phyloP scores from a whole-genome alignment of 768 basidiomycete species.

The Agaricus bisporus region DNA sequence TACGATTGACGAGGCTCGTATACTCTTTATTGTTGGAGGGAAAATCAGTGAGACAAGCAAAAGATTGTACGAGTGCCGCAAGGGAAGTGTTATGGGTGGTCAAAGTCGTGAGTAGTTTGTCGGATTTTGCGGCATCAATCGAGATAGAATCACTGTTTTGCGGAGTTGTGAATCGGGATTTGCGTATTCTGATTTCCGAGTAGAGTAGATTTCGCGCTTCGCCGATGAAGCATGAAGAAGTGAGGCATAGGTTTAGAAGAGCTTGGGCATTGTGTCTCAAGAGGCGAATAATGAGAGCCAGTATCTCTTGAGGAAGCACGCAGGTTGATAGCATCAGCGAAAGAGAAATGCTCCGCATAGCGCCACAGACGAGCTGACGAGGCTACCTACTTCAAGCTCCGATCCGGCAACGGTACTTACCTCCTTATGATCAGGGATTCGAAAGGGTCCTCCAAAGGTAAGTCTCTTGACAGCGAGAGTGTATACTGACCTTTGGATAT shows the following conservation, averaged over 20 bases:
- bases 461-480: no score
- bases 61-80: neutral
- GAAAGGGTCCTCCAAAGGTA: no score
- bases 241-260: neutral
- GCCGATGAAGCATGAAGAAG: neutral
- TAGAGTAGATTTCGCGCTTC: neutral
- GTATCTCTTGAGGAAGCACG: neutral
- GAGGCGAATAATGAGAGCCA: neutral
- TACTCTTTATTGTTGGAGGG: neutral
- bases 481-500: no score
- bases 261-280: neutral
- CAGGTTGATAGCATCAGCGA: neutral
- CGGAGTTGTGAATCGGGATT: neutral
- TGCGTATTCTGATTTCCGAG: neutral
- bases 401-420: no score
- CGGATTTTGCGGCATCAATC: neutral
- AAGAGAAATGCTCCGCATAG: no score
- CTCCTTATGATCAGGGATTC: no score
- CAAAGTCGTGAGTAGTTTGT: neutral
- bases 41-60: neutral
- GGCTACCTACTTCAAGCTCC: no score
- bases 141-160: neutral
- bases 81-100: neutral
- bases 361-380: no score
- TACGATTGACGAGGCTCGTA: neutral